These are phyloP conservation scores for Raffaelea arxii DNA, from an alignment of 2,329 filamentous ascomycete species.

Conservation along the genomic window DNA sequence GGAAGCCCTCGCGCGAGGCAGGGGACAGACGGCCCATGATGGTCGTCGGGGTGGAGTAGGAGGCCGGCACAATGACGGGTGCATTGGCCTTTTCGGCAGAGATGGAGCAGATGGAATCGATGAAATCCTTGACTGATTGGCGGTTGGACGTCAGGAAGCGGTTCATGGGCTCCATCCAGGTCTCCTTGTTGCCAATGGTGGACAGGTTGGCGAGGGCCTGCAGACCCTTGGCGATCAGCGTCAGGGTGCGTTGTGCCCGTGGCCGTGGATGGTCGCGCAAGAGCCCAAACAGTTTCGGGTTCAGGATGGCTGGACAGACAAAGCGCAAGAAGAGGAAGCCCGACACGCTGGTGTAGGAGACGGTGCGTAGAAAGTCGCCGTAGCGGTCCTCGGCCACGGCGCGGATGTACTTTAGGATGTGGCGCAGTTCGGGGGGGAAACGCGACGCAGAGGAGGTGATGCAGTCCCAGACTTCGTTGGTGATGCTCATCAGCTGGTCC, in stretches of 20 bases:
- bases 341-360: conserved; percentile 88
- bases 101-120: conserved; percentile 79
- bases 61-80: conserved; percentile 56
- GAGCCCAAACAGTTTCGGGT: conserved; percentile 86
- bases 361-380: conserved; percentile 81
- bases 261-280: conserved; percentile 72
- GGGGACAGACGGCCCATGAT: conserved; percentile 76
- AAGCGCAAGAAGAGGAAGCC: conserved; percentile 92
- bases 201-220: conserved; percentile 87
- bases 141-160: conserved; percentile 68
- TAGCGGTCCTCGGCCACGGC: conserved; percentile 92
- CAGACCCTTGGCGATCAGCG: conserved; percentile 83
- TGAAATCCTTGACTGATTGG: conserved; percentile 73
- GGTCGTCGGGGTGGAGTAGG: conserved; percentile 85
- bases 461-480: conserved; percentile 75
- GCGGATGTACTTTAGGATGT: conserved; percentile 82
- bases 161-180: conserved; percentile 99
- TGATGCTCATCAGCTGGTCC: conserved; percentile 64
- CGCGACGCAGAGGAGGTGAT: conserved; percentile 66
- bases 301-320: conserved; percentile 92
- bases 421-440: conserved; percentile 71
- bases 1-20: conserved; percentile 81
- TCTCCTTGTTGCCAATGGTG: conserved; percentile 85
- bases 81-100: conserved; percentile 55
- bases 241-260: conserved; percentile 77